Percentiles rank a stretch among this genome's conserved stretches.
phyloP scores from a whole-genome alignment of 345 rosid genomes.

The Excoecaria cochinchinensis region DNA sequence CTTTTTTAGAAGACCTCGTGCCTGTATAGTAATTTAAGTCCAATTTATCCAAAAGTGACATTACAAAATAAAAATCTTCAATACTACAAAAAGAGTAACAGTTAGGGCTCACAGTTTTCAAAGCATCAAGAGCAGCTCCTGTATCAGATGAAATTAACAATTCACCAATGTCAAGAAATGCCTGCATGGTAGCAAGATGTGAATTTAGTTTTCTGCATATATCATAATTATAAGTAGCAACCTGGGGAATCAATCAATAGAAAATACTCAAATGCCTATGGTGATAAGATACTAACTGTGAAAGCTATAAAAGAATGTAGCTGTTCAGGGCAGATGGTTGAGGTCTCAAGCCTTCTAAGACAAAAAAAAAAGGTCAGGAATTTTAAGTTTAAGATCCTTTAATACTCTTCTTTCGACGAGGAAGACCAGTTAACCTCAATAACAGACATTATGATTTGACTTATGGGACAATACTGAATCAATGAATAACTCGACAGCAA shows the following conservation, averaged over 20 bases:
- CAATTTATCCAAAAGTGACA: neutral
- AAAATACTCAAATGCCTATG: neutral
- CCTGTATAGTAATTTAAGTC: conserved; percentile 49
- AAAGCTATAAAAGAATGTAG: neutral
- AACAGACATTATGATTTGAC: neutral
- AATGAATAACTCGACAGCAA: neutral
- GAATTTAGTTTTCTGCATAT: too few relatives aligned
- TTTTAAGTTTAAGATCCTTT: neutral
- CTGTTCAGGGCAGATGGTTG: too few relatives aligned
- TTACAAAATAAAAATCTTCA: neutral
- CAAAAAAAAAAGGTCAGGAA: neutral
- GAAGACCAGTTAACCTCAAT: neutral
- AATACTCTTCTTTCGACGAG: neutral
- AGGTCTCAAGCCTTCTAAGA: too few relatives aligned
- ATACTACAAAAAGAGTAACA: conserved; percentile 3
- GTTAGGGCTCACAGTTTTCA: conserved; percentile 61
- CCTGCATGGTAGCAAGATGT: conserved; percentile 42
- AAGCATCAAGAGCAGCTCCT: conserved; percentile 87
- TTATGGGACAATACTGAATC: neutral
- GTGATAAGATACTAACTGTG: neutral
- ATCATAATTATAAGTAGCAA: conserved; percentile 7
- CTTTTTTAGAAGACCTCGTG: conserved; percentile 72
- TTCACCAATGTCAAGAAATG: conserved; percentile 90
- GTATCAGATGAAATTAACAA: conserved; percentile 75
- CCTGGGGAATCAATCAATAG: neutral